phyloP scores from a whole-genome alignment of 495 filamentous ascomycete genomes.

The Beverwykella pulmonaria region DNA sequence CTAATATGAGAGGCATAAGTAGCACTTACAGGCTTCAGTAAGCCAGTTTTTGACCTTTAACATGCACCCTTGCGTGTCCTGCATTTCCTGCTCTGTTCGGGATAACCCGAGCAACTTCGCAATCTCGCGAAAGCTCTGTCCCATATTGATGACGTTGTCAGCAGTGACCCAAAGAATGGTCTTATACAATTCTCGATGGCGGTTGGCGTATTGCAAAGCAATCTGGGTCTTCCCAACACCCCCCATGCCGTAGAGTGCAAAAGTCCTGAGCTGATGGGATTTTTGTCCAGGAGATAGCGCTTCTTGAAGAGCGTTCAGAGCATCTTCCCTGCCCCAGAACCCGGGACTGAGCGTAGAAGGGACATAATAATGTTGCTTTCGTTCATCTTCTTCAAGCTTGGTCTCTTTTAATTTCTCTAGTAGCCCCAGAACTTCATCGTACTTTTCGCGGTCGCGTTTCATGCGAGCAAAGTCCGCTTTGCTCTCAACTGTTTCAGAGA shows the following conservation, averaged over 20 bases:
- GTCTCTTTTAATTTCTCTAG: constrained; percentile 14
- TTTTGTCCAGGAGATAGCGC: constrained; percentile 17
- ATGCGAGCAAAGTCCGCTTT: constrained; percentile 36
- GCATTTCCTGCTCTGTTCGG: constrained; percentile 23
- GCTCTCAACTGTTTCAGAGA: constrained; percentile 34
- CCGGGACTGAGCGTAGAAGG: constrained; percentile 29
- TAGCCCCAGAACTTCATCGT: constrained; percentile 34
- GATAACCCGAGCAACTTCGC: constrained; percentile 11
- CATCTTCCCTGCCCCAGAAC: constrained; percentile 32
- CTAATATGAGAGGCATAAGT: not conserved
- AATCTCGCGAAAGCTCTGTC: constrained; percentile 34
- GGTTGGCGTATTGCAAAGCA: constrained; percentile 44
- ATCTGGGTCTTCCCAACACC: constrained; percentile 49
- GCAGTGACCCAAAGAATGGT: constrained; percentile 42
- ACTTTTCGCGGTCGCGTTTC: constrained; percentile 28
- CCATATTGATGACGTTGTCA: constrained; percentile 29
- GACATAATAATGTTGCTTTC: constrained; percentile 14
- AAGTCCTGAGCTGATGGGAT: not conserved
- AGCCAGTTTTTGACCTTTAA: constrained; percentile 36
- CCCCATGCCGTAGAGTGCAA: constrained; percentile 44
- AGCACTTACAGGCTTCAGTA: constrained; percentile 23
- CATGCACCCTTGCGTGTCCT: constrained; percentile 24
- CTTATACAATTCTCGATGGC: constrained; percentile 30
- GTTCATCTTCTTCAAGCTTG: constrained; percentile 5
- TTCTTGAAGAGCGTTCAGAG: constrained; percentile 15